Evolutionary conservation across 176 grass and related monocot species (phyloP).

Genomic region (bread wheat (Triticum aestivum)): DNA sequence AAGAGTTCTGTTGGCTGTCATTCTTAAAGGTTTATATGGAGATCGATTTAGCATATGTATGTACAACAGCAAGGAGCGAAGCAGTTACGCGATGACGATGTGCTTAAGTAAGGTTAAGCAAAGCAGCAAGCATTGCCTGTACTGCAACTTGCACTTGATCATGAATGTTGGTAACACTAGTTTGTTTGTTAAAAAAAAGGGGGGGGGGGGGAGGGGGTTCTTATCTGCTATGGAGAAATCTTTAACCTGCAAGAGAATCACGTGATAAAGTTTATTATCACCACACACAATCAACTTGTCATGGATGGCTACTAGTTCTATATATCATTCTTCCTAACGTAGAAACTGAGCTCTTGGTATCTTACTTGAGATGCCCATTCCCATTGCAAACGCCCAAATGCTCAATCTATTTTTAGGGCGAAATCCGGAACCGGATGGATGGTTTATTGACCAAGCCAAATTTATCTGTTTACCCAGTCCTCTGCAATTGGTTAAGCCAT

Average conservation of each 20-base stretch:
- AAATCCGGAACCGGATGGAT: neutral
- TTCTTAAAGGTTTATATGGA: too few species aligned
- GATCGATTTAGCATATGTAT: neutral
- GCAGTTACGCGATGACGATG: neutral
- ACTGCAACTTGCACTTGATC: neutral
- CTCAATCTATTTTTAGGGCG: neutral
- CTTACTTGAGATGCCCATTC: too few species aligned
- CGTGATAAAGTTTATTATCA: neutral
- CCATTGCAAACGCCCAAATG: neutral
- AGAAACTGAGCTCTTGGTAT: neutral
- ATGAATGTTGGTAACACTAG: too few species aligned
- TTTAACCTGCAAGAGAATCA: neutral
- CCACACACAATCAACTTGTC: neutral
- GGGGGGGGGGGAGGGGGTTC: too few species aligned
- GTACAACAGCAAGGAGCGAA: neutral
- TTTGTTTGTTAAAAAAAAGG: too few species aligned
- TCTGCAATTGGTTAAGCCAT: neutral
- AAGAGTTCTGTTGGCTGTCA: too few species aligned
- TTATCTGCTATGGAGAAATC: too few species aligned
- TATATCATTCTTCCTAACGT: neutral
- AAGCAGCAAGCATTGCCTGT: neutral
- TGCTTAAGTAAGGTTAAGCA: neutral
- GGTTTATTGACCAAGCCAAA: conserved; percentile 17
- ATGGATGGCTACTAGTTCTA: neutral
- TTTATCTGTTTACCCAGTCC: conserved; percentile 23